These are phyloP conservation scores for Chernovozyma sophiae-reginae DNA, from an alignment of 1,139 yeast genomes.

Conservation along the genomic window DNA sequence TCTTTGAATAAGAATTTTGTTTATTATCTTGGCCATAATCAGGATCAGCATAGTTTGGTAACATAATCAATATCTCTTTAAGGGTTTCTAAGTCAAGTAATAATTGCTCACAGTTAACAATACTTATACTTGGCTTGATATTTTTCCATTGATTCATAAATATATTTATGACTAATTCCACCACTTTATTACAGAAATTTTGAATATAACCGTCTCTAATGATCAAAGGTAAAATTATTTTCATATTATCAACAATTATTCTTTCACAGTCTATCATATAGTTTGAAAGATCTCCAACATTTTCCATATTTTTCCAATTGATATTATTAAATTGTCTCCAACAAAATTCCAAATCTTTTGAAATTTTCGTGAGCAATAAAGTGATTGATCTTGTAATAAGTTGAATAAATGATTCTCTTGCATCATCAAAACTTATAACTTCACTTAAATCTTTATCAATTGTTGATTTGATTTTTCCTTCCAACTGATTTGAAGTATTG, in stretches of 20 bases:
- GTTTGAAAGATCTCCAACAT: conserved; percentile 66
- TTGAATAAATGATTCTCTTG: conserved; percentile 53
- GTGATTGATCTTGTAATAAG: conserved; percentile 58
- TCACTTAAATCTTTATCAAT: conserved; percentile 33
- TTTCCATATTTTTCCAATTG: conserved; percentile 65
- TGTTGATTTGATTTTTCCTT: conserved; percentile 54
- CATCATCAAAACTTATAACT: conserved; percentile 47
- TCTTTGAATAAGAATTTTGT: conserved; percentile 4
- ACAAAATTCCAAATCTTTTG: conserved; percentile 58
- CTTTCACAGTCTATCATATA: conserved; percentile 59
- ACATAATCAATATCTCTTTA: conserved; percentile 48
- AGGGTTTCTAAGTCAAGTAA: conserved; percentile 65
- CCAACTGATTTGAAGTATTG: conserved; percentile 72
- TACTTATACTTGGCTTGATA: conserved; percentile 57
- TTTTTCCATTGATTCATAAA: conserved; percentile 55
- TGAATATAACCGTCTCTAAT: conserved; percentile 69
- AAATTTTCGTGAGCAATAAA: conserved; percentile 54
- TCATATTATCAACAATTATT: conserved; percentile 40
- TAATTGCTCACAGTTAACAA: conserved; percentile 77
- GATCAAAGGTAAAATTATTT: conserved; percentile 53
- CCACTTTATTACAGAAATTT: conserved; percentile 70
- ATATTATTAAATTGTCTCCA: conserved; percentile 86
- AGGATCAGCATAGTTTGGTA: conserved; percentile 47
- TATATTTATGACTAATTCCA: conserved; percentile 60
- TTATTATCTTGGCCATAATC: conserved; percentile 13